A percentile compares a stretch with the other conserved stretches of the same genome.
Evolutionary conservation across 106 monocot species (phyloP).

Genomic region (Dendrobium huoshanense): DNA sequence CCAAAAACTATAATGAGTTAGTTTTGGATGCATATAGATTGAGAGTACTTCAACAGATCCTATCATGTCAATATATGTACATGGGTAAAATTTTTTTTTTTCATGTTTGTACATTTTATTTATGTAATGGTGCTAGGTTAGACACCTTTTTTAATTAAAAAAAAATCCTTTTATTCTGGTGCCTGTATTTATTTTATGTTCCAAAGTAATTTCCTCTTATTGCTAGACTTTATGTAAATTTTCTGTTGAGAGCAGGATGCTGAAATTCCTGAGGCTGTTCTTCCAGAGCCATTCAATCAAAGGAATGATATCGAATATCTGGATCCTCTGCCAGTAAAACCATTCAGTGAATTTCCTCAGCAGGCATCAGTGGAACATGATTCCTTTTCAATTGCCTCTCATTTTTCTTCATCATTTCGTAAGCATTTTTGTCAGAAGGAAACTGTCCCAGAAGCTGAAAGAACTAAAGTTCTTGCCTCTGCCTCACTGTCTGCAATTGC

Average conservation of each 20-base stretch:
- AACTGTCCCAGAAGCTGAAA: slow-evolving; percentile 19
- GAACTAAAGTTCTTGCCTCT: slow-evolving; percentile 19
- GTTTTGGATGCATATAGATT: not conserved
- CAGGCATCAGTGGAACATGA: slow-evolving; percentile 7
- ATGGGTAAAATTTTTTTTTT: not conserved
- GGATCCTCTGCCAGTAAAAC: slow-evolving; percentile 4
- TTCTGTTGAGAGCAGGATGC: slow-evolving; percentile 22
- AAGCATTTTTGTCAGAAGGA: slow-evolving; percentile 38
- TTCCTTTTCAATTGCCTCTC: slow-evolving; percentile 23
- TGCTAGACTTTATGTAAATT: not conserved
- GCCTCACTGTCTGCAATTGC: not conserved
- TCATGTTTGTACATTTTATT: not conserved
- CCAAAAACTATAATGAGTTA: not conserved
- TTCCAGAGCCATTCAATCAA: slow-evolving; percentile 55
- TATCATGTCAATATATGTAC: not conserved
- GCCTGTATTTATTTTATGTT: not conserved
- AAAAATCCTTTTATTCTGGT: not conserved
- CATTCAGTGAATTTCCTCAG: slow-evolving; percentile 11
- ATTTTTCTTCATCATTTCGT: slow-evolving; percentile 41
- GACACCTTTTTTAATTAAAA: not conserved
- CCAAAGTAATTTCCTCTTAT: not conserved
- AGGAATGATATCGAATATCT: not conserved
- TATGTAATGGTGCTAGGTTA: not conserved
- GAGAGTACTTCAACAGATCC: not conserved
- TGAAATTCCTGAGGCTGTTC: slow-evolving; percentile 44